Base-by-base conservation (phyloP, 768 basidiomycete species). In the Lyophyllum decastes region DNA sequence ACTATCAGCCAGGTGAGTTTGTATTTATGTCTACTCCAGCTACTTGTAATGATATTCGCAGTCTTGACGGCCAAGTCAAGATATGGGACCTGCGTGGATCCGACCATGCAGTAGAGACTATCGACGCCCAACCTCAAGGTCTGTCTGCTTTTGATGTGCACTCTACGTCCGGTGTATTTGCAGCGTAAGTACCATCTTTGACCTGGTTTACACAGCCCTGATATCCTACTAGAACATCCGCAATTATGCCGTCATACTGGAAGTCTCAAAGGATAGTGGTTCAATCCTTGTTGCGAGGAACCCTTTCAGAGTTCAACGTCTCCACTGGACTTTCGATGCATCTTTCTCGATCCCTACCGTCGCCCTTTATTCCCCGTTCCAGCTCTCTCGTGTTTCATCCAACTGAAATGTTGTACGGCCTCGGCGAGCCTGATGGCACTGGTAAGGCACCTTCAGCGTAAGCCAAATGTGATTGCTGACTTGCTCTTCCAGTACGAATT, bases 91-190 rank as follows among this genome's bases (percentile, higher is more conserved):
- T 91, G 27, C 87, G 97, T 54, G 80, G 82, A 17, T 63, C 78
- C 2, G 84, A 89, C 44, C 72, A 71, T 27, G 81, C 92, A 5
- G 67, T 84, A 12, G 77, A 84, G 49, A 81, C 82, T 38, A 86
- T 90, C 81, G 80, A 88, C 38, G 69, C 85, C 22, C 84, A 89
- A 61, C 82, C 84, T 1, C 73, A 85, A 27, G 94, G 95, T 10
- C 76, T 98, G 47, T 85, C 92, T 10, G 83, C 88, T 1, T 90
- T 98, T 63, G 94, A 97, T 61, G 87, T 92, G 1, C 97, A 99
- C 72, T 78, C 88, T 10, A 82, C 87, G 50, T 82, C 92, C 0
- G 85, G 87, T 38, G 88, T 98, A 17, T 92, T 96, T 69, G 94
- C 92, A 22, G 82, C 85, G 94, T 96, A 68, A 71, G 90, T 80